These are phyloP conservation scores for Tephrocybe sp. DNA, from an alignment of 768 basidiomycete genomes.

Conservation along the genomic window DNA sequence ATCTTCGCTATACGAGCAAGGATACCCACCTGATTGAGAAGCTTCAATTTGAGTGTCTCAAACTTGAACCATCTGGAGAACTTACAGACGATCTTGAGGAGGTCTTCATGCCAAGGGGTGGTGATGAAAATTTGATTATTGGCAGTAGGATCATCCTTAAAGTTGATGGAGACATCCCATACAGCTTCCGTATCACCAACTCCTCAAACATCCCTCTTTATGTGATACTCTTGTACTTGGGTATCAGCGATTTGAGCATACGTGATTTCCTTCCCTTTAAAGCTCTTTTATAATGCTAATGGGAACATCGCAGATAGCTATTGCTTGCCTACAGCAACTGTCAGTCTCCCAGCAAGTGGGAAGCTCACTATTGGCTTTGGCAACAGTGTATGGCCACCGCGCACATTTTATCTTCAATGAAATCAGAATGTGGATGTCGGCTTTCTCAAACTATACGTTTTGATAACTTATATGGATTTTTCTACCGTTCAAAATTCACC, in stretches of 20 bases:
- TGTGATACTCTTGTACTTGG: not conserved
- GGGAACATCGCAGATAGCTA: not conserved
- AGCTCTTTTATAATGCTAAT: not conserved
- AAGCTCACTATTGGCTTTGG: not conserved
- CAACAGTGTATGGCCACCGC: not conserved
- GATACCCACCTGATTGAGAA: not conserved
- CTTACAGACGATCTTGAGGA: not conserved
- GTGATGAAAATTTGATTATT: not conserved
- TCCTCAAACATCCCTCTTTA: not conserved
- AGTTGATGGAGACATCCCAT: not conserved
- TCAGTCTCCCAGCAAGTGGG: not conserved
- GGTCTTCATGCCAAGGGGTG: not conserved
- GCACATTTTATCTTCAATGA: not conserved
- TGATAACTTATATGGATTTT: not conserved
- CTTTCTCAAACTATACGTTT: not conserved
- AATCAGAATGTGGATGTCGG: not conserved
- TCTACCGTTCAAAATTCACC: not conserved
- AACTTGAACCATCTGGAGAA: not conserved
- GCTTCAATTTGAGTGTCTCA: not conserved
- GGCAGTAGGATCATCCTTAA: not conserved
- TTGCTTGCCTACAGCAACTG: not conserved
- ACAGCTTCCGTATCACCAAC: not conserved
- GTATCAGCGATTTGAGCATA: constrained; percentile 2
- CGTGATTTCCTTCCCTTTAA: not conserved
- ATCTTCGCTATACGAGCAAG: not conserved